Percentiles rank a stretch among this genome's conserved stretches.
Conservation (phyloP, 1,139 yeast species). For the Debaryomycetaceae sp. region DNA sequence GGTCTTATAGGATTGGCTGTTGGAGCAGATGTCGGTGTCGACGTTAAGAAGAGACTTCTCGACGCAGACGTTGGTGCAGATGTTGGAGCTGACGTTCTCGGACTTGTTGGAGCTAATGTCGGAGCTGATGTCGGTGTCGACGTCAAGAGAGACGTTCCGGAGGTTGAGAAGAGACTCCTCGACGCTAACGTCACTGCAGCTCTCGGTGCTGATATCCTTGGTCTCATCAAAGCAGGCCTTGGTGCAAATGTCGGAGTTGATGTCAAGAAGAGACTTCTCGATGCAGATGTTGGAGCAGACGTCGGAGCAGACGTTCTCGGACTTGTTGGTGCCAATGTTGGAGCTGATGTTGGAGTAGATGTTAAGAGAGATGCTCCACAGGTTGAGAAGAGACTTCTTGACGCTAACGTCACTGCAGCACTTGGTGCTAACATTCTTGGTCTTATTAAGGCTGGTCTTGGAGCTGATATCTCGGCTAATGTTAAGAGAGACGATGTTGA, state of each 20-base stretch:
- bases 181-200: not conserved
- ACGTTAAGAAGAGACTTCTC: not conserved
- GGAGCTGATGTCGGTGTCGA: not conserved
- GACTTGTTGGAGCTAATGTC: no score
- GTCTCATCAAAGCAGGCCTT: not conserved
- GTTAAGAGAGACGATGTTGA: not conserved
- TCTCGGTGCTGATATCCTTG: not conserved
- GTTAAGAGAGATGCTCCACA: not conserved
- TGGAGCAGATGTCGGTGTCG: not conserved
- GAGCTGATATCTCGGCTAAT: not conserved
- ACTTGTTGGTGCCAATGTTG: not conserved
- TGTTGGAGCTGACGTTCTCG: no score
- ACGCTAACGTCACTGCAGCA: not conserved
- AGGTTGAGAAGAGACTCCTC: not conserved
- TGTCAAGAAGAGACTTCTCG: slow-evolving; percentile 4
- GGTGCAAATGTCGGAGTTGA: not conserved
- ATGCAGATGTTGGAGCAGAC: not conserved
- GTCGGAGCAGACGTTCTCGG: slow-evolving; percentile 4
- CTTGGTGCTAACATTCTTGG: not conserved
- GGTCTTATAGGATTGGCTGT: not conserved
- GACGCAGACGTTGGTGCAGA: not conserved
- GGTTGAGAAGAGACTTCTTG: not conserved
- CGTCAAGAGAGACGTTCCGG: not conserved
- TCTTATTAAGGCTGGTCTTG: not conserved
- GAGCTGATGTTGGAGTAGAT: not conserved